Percentiles rank a stretch among this genome's conserved stretches.
phyloP scores from a whole-genome alignment of 108 stramenopile species.

The Conticribra guillardii region DNA sequence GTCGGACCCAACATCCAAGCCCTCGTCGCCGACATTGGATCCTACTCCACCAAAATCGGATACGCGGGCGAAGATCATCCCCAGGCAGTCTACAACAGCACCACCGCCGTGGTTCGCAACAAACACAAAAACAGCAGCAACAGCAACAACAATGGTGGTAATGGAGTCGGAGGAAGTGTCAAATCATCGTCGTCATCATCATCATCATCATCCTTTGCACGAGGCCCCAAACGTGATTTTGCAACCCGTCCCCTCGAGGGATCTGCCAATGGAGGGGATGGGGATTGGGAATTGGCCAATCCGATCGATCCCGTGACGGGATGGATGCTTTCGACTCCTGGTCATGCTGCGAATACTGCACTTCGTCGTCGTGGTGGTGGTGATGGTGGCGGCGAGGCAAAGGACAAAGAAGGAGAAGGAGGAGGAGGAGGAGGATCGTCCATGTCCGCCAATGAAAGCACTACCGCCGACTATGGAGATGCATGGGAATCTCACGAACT shows the following conservation, averaged over 20 bases:
- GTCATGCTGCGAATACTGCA: too few relatives aligned
- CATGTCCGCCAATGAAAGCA: constrained; percentile 20
- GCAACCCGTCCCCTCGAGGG: constrained; percentile 45
- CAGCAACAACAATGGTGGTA: constrained; percentile 31
- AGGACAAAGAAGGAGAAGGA: not conserved
- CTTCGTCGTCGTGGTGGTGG: not conserved
- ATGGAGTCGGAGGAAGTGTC: too few relatives aligned
- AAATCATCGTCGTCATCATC: not conserved
- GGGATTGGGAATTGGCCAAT: constrained; percentile 66
- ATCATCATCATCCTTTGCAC: constrained; percentile 8
- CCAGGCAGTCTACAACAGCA: constrained; percentile 76
- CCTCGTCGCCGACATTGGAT: constrained; percentile 92
- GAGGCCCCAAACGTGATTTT: constrained; percentile 59
- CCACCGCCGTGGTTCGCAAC: constrained; percentile 46
- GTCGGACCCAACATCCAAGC: constrained; percentile 15
- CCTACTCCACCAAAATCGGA: constrained; percentile 91
- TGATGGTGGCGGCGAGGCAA: not conserved
- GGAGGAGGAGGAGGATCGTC: constrained; percentile 20
- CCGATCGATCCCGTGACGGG: constrained; percentile 82
- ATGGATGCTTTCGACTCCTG: constrained; percentile 36
- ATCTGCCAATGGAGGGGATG: constrained; percentile 57
- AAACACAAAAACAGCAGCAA: not conserved
- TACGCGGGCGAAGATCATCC: constrained; percentile 96
- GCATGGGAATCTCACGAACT: constrained; percentile 54
- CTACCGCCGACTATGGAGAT: not conserved